phyloP scores from a whole-genome alignment of 192 early-diverging fungal genomes.

The Diversispora epigaea region DNA sequence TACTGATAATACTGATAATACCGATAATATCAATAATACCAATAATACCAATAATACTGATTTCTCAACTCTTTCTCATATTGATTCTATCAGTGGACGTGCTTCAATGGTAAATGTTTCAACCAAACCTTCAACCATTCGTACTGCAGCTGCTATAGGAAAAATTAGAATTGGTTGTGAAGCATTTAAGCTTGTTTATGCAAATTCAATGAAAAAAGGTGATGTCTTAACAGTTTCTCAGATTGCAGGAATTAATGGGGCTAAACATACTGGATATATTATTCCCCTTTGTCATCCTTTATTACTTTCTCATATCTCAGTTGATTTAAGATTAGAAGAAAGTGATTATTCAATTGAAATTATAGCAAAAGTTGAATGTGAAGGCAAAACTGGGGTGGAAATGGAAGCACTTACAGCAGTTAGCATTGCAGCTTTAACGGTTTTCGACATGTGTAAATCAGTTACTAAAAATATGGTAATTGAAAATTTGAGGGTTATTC shows the following conservation, averaged over 20 bases:
- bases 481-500: conserved; percentile 65
- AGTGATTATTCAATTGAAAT: conserved; percentile 59
- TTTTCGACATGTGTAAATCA: conserved; percentile 98
- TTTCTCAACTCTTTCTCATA: conserved; percentile 62
- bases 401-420: conserved; percentile 85
- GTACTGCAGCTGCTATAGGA: conserved; percentile 73
- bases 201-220: conserved; percentile 78
- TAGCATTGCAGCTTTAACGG: conserved; percentile 49
- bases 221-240: conserved; percentile 86
- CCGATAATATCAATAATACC: neutral
- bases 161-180: conserved; percentile 66
- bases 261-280: conserved; percentile 77
- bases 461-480: conserved; percentile 83
- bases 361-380: conserved; percentile 66
- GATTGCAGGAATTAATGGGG: conserved; percentile 88
- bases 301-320: conserved; percentile 62
- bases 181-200: conserved; percentile 63
- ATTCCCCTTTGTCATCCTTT: conserved; percentile 92
- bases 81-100: conserved; percentile 67
- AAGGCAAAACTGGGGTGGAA: conserved; percentile 86
- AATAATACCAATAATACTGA: neutral
- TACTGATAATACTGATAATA: neutral
- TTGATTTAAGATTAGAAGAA: conserved; percentile 63
- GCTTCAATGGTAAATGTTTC: conserved; percentile 89
- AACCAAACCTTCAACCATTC: conserved; percentile 63